Evolutionary conservation across 2,329 filamentous ascomycete genomes (phyloP).

Genomic region (Coniochaeta hoffmannii): DNA sequence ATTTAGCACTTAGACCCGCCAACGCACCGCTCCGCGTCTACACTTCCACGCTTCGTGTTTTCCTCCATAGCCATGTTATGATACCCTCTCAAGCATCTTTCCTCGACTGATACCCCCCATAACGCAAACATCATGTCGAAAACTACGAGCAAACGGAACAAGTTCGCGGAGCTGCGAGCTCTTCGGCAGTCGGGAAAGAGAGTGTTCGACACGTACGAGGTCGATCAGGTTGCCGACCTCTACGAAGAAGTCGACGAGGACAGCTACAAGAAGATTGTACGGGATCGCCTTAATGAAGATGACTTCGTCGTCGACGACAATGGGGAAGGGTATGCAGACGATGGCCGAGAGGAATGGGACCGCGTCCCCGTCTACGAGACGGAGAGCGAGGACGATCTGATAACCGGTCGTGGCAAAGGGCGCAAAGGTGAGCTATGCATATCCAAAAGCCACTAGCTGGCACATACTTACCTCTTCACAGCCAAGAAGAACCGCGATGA

Average conservation of each 20-base stretch:
- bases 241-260: slow-evolving; percentile 98
- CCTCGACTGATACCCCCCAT: slow-evolving; percentile 3
- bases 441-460: neutral
- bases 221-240: slow-evolving; percentile 74
- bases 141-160: slow-evolving; percentile 34
- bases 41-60: slow-evolving; percentile 2
- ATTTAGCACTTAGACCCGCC: neutral
- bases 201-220: slow-evolving; percentile 76
- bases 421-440: slow-evolving; percentile 38
- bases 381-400: slow-evolving; percentile 66
- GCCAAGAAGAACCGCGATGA: slow-evolving; percentile 85
- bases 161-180: slow-evolving; percentile 72
- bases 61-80: neutral
- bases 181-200: slow-evolving; percentile 87
- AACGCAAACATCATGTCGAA: slow-evolving; percentile 29
- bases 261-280: slow-evolving; percentile 92
- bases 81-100: slow-evolving; percentile 2
- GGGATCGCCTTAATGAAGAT: slow-evolving; percentile 81
- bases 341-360: slow-evolving; percentile 93
- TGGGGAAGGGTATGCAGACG: slow-evolving; percentile 92
- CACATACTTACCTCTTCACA: slow-evolving; percentile 24
- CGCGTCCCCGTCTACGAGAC: slow-evolving; percentile 60
- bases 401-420: slow-evolving; percentile 36
- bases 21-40: neutral
- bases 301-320: slow-evolving; percentile 99